These are phyloP conservation scores for Phaeosphaeria sp. DNA, from an alignment of 2,329 filamentous ascomycete genomes.

Conservation along the genomic window DNA sequence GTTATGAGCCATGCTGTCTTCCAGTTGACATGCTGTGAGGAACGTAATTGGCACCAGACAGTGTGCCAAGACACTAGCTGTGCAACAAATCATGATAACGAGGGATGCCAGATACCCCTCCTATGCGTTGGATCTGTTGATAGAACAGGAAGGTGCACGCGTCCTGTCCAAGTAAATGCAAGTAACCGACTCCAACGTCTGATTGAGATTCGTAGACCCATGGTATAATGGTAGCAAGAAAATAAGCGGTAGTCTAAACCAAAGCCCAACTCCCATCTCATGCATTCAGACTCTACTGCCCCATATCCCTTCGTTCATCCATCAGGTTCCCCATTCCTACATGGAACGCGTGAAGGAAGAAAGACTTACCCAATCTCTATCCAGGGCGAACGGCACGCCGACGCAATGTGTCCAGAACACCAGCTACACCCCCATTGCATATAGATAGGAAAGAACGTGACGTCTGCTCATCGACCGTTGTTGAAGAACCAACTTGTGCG, in stretches of 20 bases:
- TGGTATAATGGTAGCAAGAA: background rate
- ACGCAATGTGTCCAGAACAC: background rate
- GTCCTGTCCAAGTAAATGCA: background rate
- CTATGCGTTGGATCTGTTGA: too few species aligned
- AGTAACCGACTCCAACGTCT: background rate
- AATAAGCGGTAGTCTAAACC: background rate
- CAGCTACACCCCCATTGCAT: background rate
- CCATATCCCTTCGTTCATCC: background rate
- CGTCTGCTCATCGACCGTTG: constrained; percentile 46
- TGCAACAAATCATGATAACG: background rate
- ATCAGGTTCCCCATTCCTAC: background rate
- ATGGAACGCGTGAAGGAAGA: background rate
- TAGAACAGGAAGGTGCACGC: background rate
- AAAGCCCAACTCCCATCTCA: background rate
- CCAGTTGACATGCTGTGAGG: background rate
- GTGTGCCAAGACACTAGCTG: background rate
- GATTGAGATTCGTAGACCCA: background rate
- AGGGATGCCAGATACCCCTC: background rate
- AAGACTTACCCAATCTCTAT: background rate
- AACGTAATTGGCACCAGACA: background rate
- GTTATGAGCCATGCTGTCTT: background rate
- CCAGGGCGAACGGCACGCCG: background rate
- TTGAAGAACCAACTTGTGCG: constrained; percentile 78
- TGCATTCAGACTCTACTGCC: background rate
- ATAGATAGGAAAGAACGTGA: background rate